Percentiles rank a stretch among this genome's conserved stretches.
These are phyloP conservation scores for Mallotus japonicus DNA, from an alignment of 441 rosid species.

Conservation along the genomic window DNA sequence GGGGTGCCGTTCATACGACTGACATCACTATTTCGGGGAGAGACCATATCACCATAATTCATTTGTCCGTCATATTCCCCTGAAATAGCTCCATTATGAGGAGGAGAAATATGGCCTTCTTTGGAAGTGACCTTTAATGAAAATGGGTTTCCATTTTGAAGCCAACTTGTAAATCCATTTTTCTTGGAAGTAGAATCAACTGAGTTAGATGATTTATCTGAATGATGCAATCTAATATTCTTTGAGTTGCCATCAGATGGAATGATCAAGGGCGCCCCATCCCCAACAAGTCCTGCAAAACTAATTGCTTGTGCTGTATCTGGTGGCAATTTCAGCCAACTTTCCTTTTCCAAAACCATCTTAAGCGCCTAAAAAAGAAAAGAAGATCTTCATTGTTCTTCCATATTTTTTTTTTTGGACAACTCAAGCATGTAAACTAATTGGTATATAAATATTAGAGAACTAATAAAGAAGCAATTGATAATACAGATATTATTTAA, in stretches of 20 bases:
- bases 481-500: background rate
- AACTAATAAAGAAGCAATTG: background rate
- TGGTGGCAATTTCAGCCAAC: slow-evolving; percentile 76
- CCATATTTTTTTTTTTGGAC: background rate
- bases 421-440: background rate
- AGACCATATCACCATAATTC: slow-evolving; percentile 38
- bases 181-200: slow-evolving; percentile 42
- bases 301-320: slow-evolving; percentile 66
- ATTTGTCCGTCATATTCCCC: slow-evolving; percentile 47
- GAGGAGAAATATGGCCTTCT: slow-evolving; percentile 45
- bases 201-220: slow-evolving; percentile 43
- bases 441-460: background rate
- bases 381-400: background rate
- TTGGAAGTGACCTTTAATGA: slow-evolving; percentile 39
- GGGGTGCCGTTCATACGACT: slow-evolving; percentile 52
- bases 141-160: slow-evolving; percentile 81
- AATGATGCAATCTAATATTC: slow-evolving; percentile 45
- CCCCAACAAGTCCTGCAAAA: slow-evolving; percentile 94
- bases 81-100: slow-evolving; percentile 42
- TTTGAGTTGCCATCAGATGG: slow-evolving; percentile 48
- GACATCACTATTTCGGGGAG: slow-evolving; percentile 36
- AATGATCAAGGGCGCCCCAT: slow-evolving; percentile 80
- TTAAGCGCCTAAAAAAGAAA: slow-evolving; percentile 75
- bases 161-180: slow-evolving; percentile 84
- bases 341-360: slow-evolving; percentile 98